Conservation (phyloP, 1,284 basidiomycete genomes). For the Boletellus deceptivus region DNA sequence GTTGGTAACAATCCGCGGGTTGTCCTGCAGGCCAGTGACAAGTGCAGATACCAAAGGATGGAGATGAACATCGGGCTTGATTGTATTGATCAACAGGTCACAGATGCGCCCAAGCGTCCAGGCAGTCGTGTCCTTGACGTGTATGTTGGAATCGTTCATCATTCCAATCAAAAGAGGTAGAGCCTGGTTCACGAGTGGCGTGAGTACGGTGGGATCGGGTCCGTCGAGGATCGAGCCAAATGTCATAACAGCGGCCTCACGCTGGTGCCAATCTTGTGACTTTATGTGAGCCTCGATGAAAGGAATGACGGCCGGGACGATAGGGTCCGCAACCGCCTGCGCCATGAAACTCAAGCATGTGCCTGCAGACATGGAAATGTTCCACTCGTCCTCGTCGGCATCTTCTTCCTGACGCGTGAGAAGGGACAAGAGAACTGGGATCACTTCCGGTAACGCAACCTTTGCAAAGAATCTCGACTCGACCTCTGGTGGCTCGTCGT, state of each 20-base stretch:
- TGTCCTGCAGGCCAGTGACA: conserved; percentile 80
- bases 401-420: conserved; percentile 95
- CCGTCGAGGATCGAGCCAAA: conserved; percentile 98
- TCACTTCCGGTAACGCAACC: conserved; percentile 90
- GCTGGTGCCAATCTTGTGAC: conserved; percentile 87
- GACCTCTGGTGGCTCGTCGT: conserved; percentile 85
- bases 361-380: conserved; percentile 96
- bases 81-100: conserved; percentile 83
- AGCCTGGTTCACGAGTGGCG: conserved; percentile 92
- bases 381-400: conserved; percentile 99
- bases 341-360: conserved; percentile 90
- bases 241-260: conserved; percentile 97
- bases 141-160: conserved; percentile 84
- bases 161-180: conserved; percentile 93
- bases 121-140: conserved; percentile 96
- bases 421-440: conserved; percentile 88
- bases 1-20: conserved; percentile 86
- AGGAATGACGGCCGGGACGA: conserved; percentile 92
- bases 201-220: conserved; percentile 83
- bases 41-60: conserved; percentile 83
- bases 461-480: conserved; percentile 93
- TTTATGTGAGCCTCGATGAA: conserved; percentile 98
- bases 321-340: conserved; percentile 85
- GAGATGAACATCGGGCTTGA: conserved; percentile 89
- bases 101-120: conserved; percentile 98